Base-by-base conservation (phyloP, 164 flowering plant species). In the Berberis vulgaris region DNA sequence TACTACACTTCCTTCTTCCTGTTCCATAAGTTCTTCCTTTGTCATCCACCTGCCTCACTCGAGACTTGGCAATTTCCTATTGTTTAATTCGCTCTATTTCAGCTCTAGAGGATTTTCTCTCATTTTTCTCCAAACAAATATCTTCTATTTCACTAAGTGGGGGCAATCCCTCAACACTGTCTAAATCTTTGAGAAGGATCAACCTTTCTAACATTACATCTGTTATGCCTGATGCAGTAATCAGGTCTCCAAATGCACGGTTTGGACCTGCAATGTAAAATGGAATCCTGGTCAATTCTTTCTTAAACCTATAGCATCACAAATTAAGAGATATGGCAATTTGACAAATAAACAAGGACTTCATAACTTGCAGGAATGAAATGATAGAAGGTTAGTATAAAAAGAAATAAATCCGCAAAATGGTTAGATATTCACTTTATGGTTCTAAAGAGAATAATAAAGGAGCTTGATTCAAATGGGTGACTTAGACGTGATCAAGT, bases 21-120 rank as follows among this genome's bases (percentile, higher is more conserved):
- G 97, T 91, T 65, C 96, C 99, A 78, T 94, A 94, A 70, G 99
- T 87, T 76, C 95, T 87, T 56, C 97, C 99, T 63, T 89, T 84
- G 1, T 83, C 89, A 74, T 91, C 97, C 12, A 91, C 96, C 70
- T 79, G 77, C 72, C 90, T 83, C 57, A 91, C 91, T 61, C 89
- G 78, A 54, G 90, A 72, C 71, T 82, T 87, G 49, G 93, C 91
- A 65, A 79, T 66, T 70, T 87, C 96, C 75, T 91, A 93, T 73
- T 83, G 97, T 62, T 86, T 94, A 76, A 72, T 82, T 41, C 79
- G 89, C 78, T 94, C 99, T 13, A 87, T 81, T 64, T 87, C 96
- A 65, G 78, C 83, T 66, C 89, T 74, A 1, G 80, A 58, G 1
- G 87, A 79, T 67, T 82, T 91, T 60, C 65, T 82, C 13, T 81